Evolutionary conservation across 2,329 filamentous ascomycete genomes (phyloP), one percentile per base, ranked within the genome.

Genomic region (Beauveria sp.): DNA sequence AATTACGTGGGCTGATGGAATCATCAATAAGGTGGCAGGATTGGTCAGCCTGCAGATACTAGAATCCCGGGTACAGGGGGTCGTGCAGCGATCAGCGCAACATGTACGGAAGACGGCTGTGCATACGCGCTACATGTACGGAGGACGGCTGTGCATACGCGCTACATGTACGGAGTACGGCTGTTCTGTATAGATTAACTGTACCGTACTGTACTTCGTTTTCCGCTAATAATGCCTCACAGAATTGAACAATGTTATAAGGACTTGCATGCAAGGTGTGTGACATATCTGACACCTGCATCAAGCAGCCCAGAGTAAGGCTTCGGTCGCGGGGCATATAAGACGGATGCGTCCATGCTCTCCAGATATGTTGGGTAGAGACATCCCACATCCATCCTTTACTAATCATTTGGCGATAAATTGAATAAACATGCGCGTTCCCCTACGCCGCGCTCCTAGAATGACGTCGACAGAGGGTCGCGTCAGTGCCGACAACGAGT

Each of bases 401-500:
- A 24, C n/a, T 16, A n/a, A 43, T 28, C 12, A 3, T n/a, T 18
- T 22, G 8, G 16, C 9, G 10, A n/a, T 44, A 34, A n/a, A 6
- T 16, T n/a, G 10, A 37, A 12, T 18, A 2, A 48, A 22, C 2
- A 56, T 57, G 55, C 37, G 43, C 20, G 28, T 57, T 22, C 14
- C 55, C 28, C 10, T 26, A 5, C 10, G 9, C 14, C 8, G 10
- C 9, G 14, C 48, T 7, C 2, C 53, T 54, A 8, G 3, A 7
- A n/a, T 22, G 14, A 18, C 22, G 18, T n/a, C 40, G 18, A 51
- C 43, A 5, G 30, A 20, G 4, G 20, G 10, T 22, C 47, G 28
- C 47, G 18, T 59, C n/a, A 43, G 52, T 34, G 64, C 64, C 54
- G 67, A 69, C 5, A 62, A 69, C 63, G 69, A 70, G 59, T 69